These are phyloP conservation scores for Globisporangium cystogenes DNA, from an alignment of 352 stramenopile genomes.

Conservation along the genomic window DNA sequence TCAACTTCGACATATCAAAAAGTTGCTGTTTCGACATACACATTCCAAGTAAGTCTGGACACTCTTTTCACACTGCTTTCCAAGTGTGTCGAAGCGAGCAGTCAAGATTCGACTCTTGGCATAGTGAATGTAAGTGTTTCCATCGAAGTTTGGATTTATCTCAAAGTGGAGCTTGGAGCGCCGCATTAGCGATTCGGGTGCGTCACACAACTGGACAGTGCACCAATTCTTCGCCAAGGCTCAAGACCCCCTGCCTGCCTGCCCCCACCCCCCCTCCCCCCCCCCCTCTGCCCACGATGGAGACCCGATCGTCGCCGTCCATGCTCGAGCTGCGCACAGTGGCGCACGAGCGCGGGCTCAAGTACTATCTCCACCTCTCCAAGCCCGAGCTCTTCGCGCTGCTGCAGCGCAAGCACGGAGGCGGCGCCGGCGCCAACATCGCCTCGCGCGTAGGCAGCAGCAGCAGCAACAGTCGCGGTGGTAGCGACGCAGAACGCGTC, in stretches of 20 bases:
- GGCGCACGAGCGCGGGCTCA: conserved; percentile 69
- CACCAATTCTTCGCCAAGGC: background rate
- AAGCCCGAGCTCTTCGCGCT: conserved; percentile 78
- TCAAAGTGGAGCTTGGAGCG: too few species aligned
- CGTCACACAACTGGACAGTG: too few species aligned
- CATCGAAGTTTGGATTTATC: too few species aligned
- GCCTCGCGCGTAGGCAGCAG: conserved; percentile 7
- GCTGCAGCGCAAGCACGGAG: conserved; percentile 70
- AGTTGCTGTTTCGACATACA: too few species aligned
- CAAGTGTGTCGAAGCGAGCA: too few species aligned
- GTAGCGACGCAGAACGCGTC: too few species aligned
- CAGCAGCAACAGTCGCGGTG: background rate
- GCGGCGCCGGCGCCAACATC: conserved; percentile 17
- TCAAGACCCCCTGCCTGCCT: background rate
- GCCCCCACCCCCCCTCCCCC: background rate
- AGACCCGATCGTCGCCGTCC: conserved; percentile 78
- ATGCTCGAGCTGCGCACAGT: conserved; percentile 69
- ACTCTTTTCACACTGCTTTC: too few species aligned
- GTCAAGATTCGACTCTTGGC: too few species aligned
- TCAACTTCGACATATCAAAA: too few species aligned
- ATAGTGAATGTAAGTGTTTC: too few species aligned
- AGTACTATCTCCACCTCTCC: conserved; percentile 80
- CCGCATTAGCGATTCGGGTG: too few species aligned
- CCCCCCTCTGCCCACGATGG: conserved; percentile 26
- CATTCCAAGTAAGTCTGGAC: too few species aligned